Evolutionary conservation across 225 moss, liverwort and hornwort species (phyloP), one percentile per base, ranked within the genome.

Genomic region (Polytrichum formosum): DNA sequence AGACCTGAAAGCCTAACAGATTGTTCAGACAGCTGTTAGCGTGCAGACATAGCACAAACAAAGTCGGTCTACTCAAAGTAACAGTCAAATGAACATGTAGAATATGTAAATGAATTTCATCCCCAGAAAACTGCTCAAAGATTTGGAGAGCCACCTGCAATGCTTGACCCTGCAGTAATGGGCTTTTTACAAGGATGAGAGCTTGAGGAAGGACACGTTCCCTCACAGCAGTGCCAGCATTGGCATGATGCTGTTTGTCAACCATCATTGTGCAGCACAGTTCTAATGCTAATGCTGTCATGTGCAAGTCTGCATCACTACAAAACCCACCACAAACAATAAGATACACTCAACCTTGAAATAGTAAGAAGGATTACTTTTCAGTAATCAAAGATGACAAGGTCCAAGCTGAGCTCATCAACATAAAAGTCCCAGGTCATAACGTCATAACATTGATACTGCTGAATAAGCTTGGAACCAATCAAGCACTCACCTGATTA

Each of bases 191-290:
- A 74, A 98, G 80, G 56, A 91, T 86, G 28, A 98, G 92, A 26
- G 98, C 98, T 77, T 98, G 94, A 76, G 98, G 98, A 26, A 98
- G 87, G 54, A 98, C 98, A 73, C 87, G 91, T 74, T 91, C 91
- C 64, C 94, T 83, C 65, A 98, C 77, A 66, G 94, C 90, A 82
- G 90, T 85, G 82, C 98, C 98, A 84, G 98, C 98, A 79, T 91
- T 91, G 55, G 86, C 84, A 78, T 98, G 94, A 76, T 98, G 90
- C 72, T 94, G 91, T 78, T 92, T 91, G 73, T 98, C 97, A 76
- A 91, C 75, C 98, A 98, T 98, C 94, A 98, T 98, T 46, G 98
- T 98, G 78, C 98, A 98, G 85, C 98, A 98, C 62, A 98, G 88
- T 78, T 98, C 98, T 80, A 98, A 84, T 55, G 98, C 91, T 78